phyloP scores from a whole-genome alignment of 2,329 filamentous ascomycete genomes.

The Paramyrothecium sp. region DNA sequence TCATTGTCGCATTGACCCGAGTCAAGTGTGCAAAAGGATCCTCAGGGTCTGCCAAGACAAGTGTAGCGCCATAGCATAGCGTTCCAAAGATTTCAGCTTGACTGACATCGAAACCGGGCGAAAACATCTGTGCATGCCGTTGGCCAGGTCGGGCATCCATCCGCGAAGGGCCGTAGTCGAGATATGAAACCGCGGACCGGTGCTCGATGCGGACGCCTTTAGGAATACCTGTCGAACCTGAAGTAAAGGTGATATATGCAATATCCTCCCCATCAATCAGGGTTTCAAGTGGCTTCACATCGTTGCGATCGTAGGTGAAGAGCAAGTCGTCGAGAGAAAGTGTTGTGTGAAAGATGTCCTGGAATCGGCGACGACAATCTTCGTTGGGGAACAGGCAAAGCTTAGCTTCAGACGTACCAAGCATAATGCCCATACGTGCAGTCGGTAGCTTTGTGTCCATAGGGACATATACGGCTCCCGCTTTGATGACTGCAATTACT shows the following conservation, averaged over 20 bases:
- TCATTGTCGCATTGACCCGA: not conserved
- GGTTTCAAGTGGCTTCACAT: too few relatives aligned
- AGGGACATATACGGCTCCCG: not conserved
- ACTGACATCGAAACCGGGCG: not conserved
- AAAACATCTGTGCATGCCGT: constrained; percentile 1
- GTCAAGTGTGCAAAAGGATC: constrained; percentile 1
- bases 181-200: not conserved
- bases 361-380: too few relatives aligned
- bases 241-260: too few relatives aligned
- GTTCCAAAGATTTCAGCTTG: not conserved
- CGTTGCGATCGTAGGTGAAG: too few relatives aligned
- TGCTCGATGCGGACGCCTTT: too few relatives aligned
- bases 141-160: not conserved
- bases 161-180: not conserved
- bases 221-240: too few relatives aligned
- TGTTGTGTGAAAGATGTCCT: too few relatives aligned
- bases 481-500: not conserved
- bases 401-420: not conserved
- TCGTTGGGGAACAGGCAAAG: not conserved
- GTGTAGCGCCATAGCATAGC: not conserved
- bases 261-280: too few relatives aligned
- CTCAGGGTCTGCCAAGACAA: not conserved
- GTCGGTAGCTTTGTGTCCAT: not conserved
- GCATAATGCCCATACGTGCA: not conserved
- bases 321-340: too few relatives aligned